Evolutionary conservation across 139 green algal genomes (phyloP), one percentile per base, ranked within the genome.

Genomic region (Coccomyxa sp.): DNA sequence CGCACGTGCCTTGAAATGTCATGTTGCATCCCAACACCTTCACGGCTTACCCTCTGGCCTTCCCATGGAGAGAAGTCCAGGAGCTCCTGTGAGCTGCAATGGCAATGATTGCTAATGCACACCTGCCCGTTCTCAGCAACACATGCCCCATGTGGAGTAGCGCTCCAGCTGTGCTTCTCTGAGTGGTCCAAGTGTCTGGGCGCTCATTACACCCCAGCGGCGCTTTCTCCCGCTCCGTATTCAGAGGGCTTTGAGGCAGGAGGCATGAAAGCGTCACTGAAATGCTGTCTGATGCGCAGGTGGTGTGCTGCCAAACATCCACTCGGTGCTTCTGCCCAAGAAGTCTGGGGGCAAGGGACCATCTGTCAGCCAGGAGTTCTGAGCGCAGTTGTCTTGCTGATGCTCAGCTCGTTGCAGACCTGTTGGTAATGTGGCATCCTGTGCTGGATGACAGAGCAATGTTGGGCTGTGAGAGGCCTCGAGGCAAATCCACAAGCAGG

Each of bases 251-350:
- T 79, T 91, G 70, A 76, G 36, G 74, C 85, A 91, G 89, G 82
- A 79, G 90, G 75, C 88, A 95, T 9, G 85, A 75, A 31, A 72
- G 78, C 34, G 90, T 95, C 12, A 97, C 93, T 73, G 95, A 95
- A 78, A 86, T 90, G 31, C 50, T 64, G 50, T 64, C 22, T 64
- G 50, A 31, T 64, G 18, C 27, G 78, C 80, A 31, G 91, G 93
- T 81, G 93, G 92, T 82, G 92, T 97, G 38, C 82, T 96, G 69
- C 92, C 92, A 71, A 93, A 95, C 90, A 95, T 97, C 77, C 93
- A 96, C 86, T 85, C 82, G 37, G 89, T 95, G 38, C 86, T 97
- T 69, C 89, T 95, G 78, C 89, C 89, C 69, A 94, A 93, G 83
- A 93, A 91, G 86, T 82, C 73, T 55, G 88, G 80, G 79, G 88